Conservation (phyloP, 2,329 filamentous ascomycete genomes). For the Fusarium robinianum region DNA sequence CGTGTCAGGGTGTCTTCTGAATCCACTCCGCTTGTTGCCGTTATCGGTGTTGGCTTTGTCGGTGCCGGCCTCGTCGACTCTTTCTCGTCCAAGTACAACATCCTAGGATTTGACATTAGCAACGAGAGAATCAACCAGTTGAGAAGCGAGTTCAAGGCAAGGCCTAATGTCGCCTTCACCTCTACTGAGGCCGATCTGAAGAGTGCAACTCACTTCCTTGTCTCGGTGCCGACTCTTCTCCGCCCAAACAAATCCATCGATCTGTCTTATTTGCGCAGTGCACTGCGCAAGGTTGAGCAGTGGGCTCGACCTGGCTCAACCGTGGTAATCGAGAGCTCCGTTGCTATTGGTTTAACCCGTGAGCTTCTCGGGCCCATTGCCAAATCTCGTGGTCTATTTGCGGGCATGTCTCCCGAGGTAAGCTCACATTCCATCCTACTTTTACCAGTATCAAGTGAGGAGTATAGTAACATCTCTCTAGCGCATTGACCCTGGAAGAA, state of each 20-base stretch:
- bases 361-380: slow-evolving; percentile 53
- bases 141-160: no score
- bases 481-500: slow-evolving; percentile 57
- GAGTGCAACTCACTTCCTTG: slow-evolving; percentile 55
- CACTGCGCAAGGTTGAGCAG: slow-evolving; percentile 47
- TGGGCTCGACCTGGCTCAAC: slow-evolving; percentile 51
- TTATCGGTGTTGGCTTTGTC: slow-evolving; percentile 60
- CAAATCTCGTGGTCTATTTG: slow-evolving; percentile 47
- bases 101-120: slow-evolving; percentile 55
- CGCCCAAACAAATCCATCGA: slow-evolving; percentile 53
- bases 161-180: no score
- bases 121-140: slow-evolving; percentile 44
- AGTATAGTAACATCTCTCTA: no score
- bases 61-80: slow-evolving; percentile 53
- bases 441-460: no score
- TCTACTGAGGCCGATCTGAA: slow-evolving; percentile 44
- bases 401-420: slow-evolving; percentile 58
- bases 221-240: slow-evolving; percentile 58
- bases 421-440: no score
- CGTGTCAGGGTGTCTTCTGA: no score
- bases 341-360: slow-evolving; percentile 59
- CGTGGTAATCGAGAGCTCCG: slow-evolving; percentile 58
- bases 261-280: slow-evolving; percentile 51
- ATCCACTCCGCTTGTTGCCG: no score
- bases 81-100: slow-evolving; percentile 47